Base-by-base conservation (phyloP, 1,284 basidiomycete species). In the Fomitopsis palustris region DNA sequence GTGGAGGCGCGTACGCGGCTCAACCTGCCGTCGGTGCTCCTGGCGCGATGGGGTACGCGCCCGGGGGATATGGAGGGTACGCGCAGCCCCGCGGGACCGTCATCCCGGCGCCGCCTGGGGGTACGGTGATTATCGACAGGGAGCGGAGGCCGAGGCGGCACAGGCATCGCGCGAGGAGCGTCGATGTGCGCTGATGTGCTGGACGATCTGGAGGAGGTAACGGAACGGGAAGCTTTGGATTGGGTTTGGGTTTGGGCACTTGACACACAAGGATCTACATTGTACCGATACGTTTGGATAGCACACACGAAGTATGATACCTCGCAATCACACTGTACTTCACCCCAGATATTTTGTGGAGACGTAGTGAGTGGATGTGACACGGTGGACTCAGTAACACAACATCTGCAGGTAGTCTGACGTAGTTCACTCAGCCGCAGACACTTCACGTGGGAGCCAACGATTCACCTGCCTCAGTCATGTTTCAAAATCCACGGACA, bases 31-130 rank as follows among this genome's bases (percentile, higher is more conserved):
- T 31, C 25, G 29, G 49, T 52, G n/a, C n/a, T 31, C 14, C 31
- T 51, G 41, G 54, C 25, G 55, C 41, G 31, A 37, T 38, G 16
- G 35, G 12, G 16, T 37, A 37, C 35, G 35, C 12, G 8, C 8
- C 35, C 16, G 42, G 45, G 21, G 55, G 55, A n/a, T 47, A 49
- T 56, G 55, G 55, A 14, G 55, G 43, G 27, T 56, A 56, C 45
- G 45, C 33, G 17, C 31, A 45, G 33, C 21, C 19, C 2, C 29
- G 9, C 10, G 54, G 41, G 6, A 25, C n/a, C 9, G 27, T 23
- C 35, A 37, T 37, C 35, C 35, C 35, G 9, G 38, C 38, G 17
- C 54, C 38, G n/a, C 39, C 19, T 10, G 54, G 54, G 16, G 23
- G 21, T n/a, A 55, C 54, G 4, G 39, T 55, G 41, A n/a, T 55